A percentile compares a stretch with the other conserved stretches of the same genome.
phyloP scores from a whole-genome alignment of 306 rosid genomes.

The Aeschynomene evenia region DNA sequence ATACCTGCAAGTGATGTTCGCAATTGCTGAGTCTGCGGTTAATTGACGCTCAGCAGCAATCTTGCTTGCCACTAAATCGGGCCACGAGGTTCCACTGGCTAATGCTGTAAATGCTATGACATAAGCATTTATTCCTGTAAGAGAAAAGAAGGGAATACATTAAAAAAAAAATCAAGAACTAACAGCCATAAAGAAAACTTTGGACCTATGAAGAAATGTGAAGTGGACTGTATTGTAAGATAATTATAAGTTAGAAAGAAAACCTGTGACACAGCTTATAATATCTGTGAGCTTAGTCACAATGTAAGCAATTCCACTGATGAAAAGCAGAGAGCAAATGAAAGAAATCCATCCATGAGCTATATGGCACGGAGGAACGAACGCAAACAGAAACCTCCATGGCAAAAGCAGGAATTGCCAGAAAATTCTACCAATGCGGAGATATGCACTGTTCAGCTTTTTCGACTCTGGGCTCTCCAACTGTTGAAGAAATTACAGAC shows the following conservation, averaged over 20 bases:
- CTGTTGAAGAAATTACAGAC: conserved; percentile 46
- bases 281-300: conserved; percentile 86
- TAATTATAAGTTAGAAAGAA: conserved; percentile 27
- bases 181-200: neutral
- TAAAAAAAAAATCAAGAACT: conserved; percentile 15
- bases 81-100: conserved; percentile 97
- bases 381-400: conserved; percentile 83
- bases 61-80: conserved; percentile 97
- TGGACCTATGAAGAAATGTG: conserved; percentile 5
- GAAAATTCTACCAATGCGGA: conserved; percentile 48
- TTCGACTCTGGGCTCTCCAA: conserved; percentile 61
- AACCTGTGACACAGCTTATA: conserved; percentile 97
- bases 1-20: conserved; percentile 99
- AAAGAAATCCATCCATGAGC: conserved; percentile 97
- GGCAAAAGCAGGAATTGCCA: conserved; percentile 73
- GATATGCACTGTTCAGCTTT: conserved; percentile 41
- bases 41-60: conserved; percentile 95
- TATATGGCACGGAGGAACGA: conserved; percentile 83
- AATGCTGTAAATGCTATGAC: conserved; percentile 94
- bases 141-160: neutral
- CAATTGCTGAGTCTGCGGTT: conserved; percentile 96
- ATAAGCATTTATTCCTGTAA: conserved; percentile 87
- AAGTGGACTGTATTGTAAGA: conserved; percentile 22
- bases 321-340: conserved; percentile 75
- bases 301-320: conserved; percentile 82